Percentiles rank a stretch among this genome's conserved stretches.
Conservation (phyloP, 805 yeast genomes). For the Nakazawaea holstii region DNA sequence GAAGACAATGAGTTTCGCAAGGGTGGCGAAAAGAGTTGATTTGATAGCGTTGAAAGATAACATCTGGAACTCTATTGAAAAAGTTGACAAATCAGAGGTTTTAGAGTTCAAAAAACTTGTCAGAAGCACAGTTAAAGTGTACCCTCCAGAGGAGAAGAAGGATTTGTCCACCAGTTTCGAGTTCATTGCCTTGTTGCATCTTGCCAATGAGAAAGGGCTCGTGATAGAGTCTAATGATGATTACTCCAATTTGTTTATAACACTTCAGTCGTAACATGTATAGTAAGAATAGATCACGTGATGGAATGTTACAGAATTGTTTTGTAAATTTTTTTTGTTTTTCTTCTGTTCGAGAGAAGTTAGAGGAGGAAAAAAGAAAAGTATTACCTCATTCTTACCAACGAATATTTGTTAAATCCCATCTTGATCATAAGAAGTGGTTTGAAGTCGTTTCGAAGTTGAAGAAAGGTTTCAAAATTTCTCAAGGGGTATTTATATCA, state of each 20-base stretch:
- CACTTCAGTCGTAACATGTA: not conserved
- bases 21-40: conserved; percentile 75
- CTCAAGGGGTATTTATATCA: too few relatives aligned
- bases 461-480: too few relatives aligned
- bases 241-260: conserved; percentile 5
- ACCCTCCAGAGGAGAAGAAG: conserved; percentile 48
- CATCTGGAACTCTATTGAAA: conserved; percentile 54
- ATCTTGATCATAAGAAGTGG: too few relatives aligned
- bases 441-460: too few relatives aligned
- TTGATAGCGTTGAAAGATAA: conserved; percentile 68
- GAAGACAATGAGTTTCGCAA: conserved; percentile 52
- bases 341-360: too few relatives aligned
- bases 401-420: too few relatives aligned
- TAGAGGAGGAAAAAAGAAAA: too few relatives aligned
- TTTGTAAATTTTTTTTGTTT: not conserved
- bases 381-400: too few relatives aligned
- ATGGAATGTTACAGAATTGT: not conserved
- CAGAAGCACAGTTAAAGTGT: conserved; percentile 31
- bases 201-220: conserved; percentile 83
- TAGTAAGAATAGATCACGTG: not conserved
- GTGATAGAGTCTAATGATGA: conserved; percentile 41
- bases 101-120: conserved; percentile 18
- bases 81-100: conserved; percentile 8
- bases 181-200: conserved; percentile 75
- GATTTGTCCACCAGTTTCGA: conserved; percentile 83